Evolutionary conservation across 495 filamentous ascomycete genomes (phyloP).

Genomic region (Durotheca rogersii): DNA sequence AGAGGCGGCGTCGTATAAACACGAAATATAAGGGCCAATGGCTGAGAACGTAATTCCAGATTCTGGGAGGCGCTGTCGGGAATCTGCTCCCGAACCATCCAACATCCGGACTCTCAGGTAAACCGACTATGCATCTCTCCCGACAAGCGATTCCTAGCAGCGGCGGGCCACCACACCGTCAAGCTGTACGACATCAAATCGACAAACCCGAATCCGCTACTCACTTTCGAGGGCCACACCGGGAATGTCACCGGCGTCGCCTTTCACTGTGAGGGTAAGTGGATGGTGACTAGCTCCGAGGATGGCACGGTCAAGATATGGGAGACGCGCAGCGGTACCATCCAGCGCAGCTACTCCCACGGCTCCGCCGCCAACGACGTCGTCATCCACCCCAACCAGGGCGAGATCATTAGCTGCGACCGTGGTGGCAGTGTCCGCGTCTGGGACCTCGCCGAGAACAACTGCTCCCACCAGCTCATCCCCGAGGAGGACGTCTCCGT

Average conservation of each 20-base stretch:
- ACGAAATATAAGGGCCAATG: not conserved
- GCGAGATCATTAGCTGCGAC: slow-evolving; percentile 95
- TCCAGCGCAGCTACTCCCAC: slow-evolving; percentile 92
- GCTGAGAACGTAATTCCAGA: slow-evolving; percentile 43
- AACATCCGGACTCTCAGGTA: slow-evolving; percentile 96
- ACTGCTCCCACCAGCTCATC: slow-evolving; percentile 93
- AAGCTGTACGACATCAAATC: slow-evolving; percentile 98
- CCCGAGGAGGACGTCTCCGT: slow-evolving; percentile 94
- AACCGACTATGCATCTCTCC: slow-evolving; percentile 98
- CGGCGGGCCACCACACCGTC: slow-evolving; percentile 89
- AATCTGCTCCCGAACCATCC: slow-evolving; percentile 96
- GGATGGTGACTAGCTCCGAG: slow-evolving; percentile 99
- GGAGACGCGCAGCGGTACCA: slow-evolving; percentile 85
- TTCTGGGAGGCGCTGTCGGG: slow-evolving; percentile 99
- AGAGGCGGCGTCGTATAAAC: too few species aligned
- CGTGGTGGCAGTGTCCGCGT: slow-evolving; percentile 88
- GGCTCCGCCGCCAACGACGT: slow-evolving; percentile 88
- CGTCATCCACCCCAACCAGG: slow-evolving; percentile 97
- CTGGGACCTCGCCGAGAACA: slow-evolving; percentile 96
- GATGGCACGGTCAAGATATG: slow-evolving; percentile 98
- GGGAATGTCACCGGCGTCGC: slow-evolving; percentile 94
- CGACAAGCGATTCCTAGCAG: slow-evolving; percentile 93
- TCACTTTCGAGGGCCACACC: slow-evolving; percentile 93
- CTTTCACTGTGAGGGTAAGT: slow-evolving; percentile 97
- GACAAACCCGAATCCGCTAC: slow-evolving; percentile 85